Evolutionary conservation across 2,329 filamentous ascomycete genomes (phyloP), one percentile per base, ranked within the genome.

Genomic region (Aphanocladium album): DNA sequence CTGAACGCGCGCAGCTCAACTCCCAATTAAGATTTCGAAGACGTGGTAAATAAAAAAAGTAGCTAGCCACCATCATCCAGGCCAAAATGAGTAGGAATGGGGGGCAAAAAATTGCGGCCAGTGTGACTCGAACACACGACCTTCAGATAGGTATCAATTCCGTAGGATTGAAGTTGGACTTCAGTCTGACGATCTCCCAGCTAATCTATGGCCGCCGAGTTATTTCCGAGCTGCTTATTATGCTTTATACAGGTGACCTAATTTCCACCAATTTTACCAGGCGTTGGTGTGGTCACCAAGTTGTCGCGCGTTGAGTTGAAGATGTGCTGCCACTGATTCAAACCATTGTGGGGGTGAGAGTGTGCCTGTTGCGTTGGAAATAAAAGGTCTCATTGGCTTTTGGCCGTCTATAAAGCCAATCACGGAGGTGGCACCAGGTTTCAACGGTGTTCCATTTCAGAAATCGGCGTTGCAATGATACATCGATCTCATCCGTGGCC

Each of bases 101-200:
- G 21, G 12, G 3, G 11, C 23, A 60, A 63, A 65, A 65, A 66
- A 30, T n/a, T 68, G 67, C 66, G 66, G 65, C 64, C 67, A 68
- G 66, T 69, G 67, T 69, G 67, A 66, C 66, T 69, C 67, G 67
- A 69, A 69, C 67, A 69, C 67, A 69, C 66, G 67, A 68, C 67
- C 67, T 69, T 69, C 66, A 69, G 66, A 67, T 68, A 67, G 63
- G 64, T 62, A 64, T 57, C 55, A 47, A 57, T 37, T 65, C 62
- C 62, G 64, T 63, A 65, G 64, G 65, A 67, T 62, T 63, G 60
- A 64, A 66, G 65, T 68, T 68, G 61, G 19, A 64, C 66, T 68
- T 68, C 66, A 68, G 66, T 68, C 66, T 68, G 66, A 68, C 66
- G 66, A 66, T 68, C 66, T 68, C 66, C 66, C 66, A 68, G 66